phyloP scores from a whole-genome alignment of 208 protist genomes.

The Leishmania guyanensis region DNA sequence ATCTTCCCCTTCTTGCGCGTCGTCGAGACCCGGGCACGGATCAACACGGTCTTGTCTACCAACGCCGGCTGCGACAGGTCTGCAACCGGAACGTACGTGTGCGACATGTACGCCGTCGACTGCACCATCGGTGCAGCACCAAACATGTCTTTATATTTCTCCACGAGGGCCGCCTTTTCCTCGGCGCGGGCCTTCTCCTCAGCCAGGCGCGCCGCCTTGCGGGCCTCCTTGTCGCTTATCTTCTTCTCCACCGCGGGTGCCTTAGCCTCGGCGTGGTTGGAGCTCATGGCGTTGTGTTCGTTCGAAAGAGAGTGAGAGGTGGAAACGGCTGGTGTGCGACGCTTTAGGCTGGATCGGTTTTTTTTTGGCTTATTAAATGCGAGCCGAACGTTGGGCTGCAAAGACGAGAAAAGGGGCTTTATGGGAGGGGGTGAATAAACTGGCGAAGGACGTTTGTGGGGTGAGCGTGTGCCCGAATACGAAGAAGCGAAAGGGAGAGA shows the following conservation, averaged over 20 bases:
- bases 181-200: constrained; percentile 83
- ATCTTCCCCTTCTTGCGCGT: constrained; percentile 93
- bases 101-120: constrained; percentile 70
- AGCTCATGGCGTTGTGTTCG: constrained; percentile 22
- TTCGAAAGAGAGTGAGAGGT: background rate
- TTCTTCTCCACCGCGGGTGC: constrained; percentile 36
- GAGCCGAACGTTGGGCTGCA: no score
- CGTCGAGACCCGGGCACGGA: constrained; percentile 87
- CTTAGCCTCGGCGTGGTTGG: constrained; percentile 28
- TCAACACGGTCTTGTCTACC: constrained; percentile 54
- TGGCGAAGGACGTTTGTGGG: no score
- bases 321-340: constrained; percentile 3
- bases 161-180: constrained; percentile 83
- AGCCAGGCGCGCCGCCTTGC: constrained; percentile 81
- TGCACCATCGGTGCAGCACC: constrained; percentile 74
- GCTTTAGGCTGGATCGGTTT: background rate
- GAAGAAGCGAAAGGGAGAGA: no score
- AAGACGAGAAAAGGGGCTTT: no score
- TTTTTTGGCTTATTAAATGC: no score
- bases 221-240: constrained; percentile 80
- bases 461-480: no score
- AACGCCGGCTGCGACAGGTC: constrained; percentile 42
- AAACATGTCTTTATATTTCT: constrained; percentile 79
- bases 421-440: no score
- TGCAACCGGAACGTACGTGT: constrained; percentile 49